Evolutionary conservation across 1,284 basidiomycete genomes (phyloP).

Genomic region (Mycosarcoma maydis): DNA sequence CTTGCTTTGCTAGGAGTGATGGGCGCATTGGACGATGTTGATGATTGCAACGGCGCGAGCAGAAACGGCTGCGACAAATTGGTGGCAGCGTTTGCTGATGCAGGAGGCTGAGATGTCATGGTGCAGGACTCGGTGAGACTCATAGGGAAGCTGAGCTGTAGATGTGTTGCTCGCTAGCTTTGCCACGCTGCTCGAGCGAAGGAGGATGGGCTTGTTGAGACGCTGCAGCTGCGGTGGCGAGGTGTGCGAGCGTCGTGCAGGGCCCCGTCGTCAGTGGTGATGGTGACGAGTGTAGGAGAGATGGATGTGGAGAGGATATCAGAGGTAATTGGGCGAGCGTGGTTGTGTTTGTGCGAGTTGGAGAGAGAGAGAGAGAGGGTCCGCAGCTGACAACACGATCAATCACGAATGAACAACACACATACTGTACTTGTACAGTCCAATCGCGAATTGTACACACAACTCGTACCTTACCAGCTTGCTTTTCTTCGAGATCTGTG

Average conservation of each 20-base stretch:
- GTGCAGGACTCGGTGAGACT: conserved; percentile 18
- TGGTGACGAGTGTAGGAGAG: conserved; percentile 16
- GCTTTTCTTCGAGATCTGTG: conserved; percentile 29
- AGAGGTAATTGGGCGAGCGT: background rate
- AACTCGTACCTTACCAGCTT: background rate
- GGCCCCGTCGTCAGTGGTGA: background rate
- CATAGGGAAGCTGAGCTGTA: conserved; percentile 4
- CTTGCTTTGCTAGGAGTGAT: conserved; percentile 42
- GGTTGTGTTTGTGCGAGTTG: conserved; percentile 1
- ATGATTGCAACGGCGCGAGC: conserved; percentile 34
- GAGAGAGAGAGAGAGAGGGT: conserved; percentile 5
- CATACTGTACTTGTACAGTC: too few relatives aligned
- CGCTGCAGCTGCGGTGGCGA: conserved; percentile 1
- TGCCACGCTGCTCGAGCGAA: background rate
- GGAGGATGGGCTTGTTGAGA: background rate
- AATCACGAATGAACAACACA: too few relatives aligned
- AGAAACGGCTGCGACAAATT: conserved; percentile 30
- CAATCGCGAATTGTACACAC: conserved; percentile 2
- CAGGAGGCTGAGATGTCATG: conserved; percentile 32
- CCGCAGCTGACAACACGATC: too few relatives aligned
- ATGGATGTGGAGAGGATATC: conserved; percentile 2
- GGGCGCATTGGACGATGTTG: conserved; percentile 29
- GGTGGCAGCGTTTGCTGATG: conserved; percentile 12
- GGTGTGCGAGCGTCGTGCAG: background rate
- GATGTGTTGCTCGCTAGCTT: background rate